Conservation (phyloP, 2,329 filamentous ascomycete genomes). For the Polytolypa hystricis region DNA sequence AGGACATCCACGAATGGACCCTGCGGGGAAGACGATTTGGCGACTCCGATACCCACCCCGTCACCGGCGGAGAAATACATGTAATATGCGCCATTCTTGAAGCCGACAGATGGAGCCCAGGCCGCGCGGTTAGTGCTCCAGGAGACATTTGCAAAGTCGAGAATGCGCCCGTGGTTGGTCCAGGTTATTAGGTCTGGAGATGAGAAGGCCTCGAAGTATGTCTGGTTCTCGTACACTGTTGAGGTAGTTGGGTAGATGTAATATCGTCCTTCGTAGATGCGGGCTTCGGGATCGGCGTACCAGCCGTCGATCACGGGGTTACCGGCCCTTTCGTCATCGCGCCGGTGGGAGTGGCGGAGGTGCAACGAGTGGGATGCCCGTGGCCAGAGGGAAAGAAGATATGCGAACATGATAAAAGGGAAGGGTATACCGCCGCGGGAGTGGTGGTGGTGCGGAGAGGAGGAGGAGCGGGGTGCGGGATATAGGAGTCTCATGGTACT, state of each 20-base stretch:
- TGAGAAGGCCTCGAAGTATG: slow-evolving; percentile 42
- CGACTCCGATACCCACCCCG: slow-evolving; percentile 35
- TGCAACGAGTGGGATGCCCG: no score
- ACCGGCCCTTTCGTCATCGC: no score
- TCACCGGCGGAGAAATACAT: slow-evolving; percentile 44
- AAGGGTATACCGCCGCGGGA: no score
- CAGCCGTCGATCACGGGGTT: slow-evolving; percentile 41
- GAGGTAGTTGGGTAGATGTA: slow-evolving; percentile 42
- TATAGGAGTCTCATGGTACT: no score
- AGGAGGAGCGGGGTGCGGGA: no score
- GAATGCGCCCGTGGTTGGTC: slow-evolving; percentile 37
- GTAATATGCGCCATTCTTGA: slow-evolving; percentile 37
- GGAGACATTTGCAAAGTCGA: slow-evolving; percentile 29
- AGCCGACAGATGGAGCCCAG: slow-evolving; percentile 39
- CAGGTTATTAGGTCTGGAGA: slow-evolving; percentile 39
- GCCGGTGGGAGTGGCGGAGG: no score
- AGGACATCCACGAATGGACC: slow-evolving; percentile 35
- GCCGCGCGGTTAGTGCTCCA: slow-evolving; percentile 37
- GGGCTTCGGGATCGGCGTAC: slow-evolving; percentile 43
- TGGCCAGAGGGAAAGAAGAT: no score
- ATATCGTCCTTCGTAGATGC: slow-evolving; percentile 35
- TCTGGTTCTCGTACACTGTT: slow-evolving; percentile 36
- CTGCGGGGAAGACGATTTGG: slow-evolving; percentile 24
- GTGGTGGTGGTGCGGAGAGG: no score
- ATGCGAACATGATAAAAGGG: no score